These are phyloP conservation scores for Iris macrosiphon DNA, from an alignment of 106 monocot species.

Conservation along the genomic window DNA sequence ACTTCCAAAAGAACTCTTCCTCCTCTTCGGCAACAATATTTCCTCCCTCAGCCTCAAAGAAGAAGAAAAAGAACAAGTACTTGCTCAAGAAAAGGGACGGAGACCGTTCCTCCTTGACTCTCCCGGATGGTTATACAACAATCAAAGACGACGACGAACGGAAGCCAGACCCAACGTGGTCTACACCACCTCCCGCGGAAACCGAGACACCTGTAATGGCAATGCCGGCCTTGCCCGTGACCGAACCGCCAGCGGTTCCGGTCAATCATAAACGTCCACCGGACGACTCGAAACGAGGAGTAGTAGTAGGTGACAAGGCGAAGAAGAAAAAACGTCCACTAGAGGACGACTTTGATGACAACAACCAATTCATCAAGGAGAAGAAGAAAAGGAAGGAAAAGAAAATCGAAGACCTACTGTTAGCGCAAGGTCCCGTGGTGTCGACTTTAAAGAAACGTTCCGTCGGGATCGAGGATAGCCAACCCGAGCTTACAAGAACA, in stretches of 20 bases:
- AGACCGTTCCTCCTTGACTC: not conserved
- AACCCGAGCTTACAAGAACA: not conserved
- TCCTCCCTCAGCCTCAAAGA: too few species aligned
- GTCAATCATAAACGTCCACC: not conserved
- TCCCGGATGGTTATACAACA: not conserved
- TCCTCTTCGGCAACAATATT: not conserved
- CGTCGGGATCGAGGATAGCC: not conserved
- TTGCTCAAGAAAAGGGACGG: constrained; percentile 4
- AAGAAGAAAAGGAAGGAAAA: constrained; percentile 3
- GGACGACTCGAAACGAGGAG: too few species aligned
- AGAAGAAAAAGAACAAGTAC: constrained; percentile 10
- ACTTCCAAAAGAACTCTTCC: not conserved
- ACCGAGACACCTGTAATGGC: too few species aligned
- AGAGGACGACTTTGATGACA: too few species aligned
- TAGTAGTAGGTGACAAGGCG: not conserved
- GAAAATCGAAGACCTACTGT: too few species aligned
- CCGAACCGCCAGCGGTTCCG: not conserved
- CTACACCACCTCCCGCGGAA: not conserved
- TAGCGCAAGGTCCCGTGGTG: too few species aligned
- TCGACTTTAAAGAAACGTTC: not conserved
- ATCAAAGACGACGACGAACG: not conserved
- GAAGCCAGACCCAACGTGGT: not conserved
- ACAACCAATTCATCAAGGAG: not conserved
- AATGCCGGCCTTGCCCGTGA: not conserved
- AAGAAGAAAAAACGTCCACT: not conserved